Conservation (phyloP, 2,329 filamentous ascomycete genomes). For the Epichloe bromicola region DNA sequence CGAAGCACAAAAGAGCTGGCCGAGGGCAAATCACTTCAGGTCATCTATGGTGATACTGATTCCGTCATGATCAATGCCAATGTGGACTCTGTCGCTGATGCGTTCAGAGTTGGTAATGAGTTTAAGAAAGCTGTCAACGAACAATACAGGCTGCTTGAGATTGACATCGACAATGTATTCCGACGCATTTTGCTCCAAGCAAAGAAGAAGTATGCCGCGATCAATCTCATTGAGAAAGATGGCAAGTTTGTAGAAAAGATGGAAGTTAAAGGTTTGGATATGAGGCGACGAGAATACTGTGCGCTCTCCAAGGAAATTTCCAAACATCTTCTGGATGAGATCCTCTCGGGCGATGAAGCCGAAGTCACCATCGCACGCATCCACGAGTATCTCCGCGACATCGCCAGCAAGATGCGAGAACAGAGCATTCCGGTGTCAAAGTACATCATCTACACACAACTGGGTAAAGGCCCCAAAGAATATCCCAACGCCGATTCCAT, state of each 20-base stretch:
- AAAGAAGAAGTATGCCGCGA: constrained; percentile 98
- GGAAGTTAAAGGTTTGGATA: constrained; percentile 96
- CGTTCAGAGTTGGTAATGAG: constrained; percentile 79
- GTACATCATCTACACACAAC: constrained; percentile 96
- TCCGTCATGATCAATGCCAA: constrained; percentile 99
- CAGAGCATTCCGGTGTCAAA: constrained; percentile 63
- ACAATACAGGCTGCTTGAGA: constrained; percentile 82
- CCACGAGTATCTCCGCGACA: constrained; percentile 81
- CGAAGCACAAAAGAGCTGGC: constrained; percentile 91
- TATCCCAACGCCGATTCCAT: constrained; percentile 91
- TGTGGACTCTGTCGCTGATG: constrained; percentile 82
- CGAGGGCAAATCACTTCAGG: constrained; percentile 78
- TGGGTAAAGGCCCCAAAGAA: constrained; percentile 84
- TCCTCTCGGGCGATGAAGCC: constrained; percentile 84
- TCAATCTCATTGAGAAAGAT: constrained; percentile 81
- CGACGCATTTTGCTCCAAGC: constrained; percentile 84
- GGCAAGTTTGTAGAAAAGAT: constrained; percentile 89
- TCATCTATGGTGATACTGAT: constrained; percentile 98
- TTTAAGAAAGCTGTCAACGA: constrained; percentile 96
- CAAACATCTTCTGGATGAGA: constrained; percentile 77
- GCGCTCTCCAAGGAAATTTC: constrained; percentile 91
- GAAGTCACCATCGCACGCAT: constrained; percentile 81
- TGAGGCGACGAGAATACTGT: constrained; percentile 96
- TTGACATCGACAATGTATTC: constrained; percentile 97
- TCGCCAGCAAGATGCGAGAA: constrained; percentile 77